phyloP scores from a whole-genome alignment of 2,329 filamentous ascomycete genomes.

The Monosporascus sp. region DNA sequence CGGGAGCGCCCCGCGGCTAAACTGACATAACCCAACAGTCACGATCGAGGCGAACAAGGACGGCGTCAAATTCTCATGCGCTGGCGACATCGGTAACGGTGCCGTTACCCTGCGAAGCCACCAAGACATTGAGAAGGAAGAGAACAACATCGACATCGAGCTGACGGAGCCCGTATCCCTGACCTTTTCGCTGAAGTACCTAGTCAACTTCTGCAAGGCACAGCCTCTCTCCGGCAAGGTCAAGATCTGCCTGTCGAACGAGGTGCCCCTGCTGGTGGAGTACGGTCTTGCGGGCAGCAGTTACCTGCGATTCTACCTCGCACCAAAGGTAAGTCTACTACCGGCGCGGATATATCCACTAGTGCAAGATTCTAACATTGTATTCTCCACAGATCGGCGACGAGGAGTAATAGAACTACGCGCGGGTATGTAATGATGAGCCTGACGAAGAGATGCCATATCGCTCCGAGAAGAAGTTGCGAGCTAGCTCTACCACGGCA shows the following conservation, averaged over 20 bases:
- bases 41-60: conserved; percentile 96
- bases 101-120: conserved; percentile 87
- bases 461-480: conserved; percentile 5
- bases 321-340: conserved; percentile 72
- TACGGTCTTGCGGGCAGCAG: conserved; percentile 77
- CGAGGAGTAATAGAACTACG: conserved; percentile 45
- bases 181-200: conserved; percentile 98
- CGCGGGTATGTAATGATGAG: conserved; percentile 11
- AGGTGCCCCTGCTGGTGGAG: conserved; percentile 94
- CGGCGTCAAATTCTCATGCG: conserved; percentile 89
- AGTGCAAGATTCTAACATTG: conserved; percentile 27
- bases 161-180: conserved; percentile 88
- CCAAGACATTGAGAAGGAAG: conserved; percentile 83
- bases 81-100: conserved; percentile 93
- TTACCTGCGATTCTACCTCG: conserved; percentile 94
- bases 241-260: conserved; percentile 89
- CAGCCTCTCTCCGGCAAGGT: conserved; percentile 75
- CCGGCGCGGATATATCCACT: neutral
- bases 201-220: conserved; percentile 99
- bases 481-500: conserved; percentile 1
- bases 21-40: conserved; percentile 48
- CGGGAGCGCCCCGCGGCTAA: neutral
- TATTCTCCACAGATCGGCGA: conserved; percentile 57
- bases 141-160: conserved; percentile 80
- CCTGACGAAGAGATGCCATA: conserved; percentile 13